phyloP scores from a whole-genome alignment of 2,329 filamentous ascomycete species.

The Stachybotrys chartarum region DNA sequence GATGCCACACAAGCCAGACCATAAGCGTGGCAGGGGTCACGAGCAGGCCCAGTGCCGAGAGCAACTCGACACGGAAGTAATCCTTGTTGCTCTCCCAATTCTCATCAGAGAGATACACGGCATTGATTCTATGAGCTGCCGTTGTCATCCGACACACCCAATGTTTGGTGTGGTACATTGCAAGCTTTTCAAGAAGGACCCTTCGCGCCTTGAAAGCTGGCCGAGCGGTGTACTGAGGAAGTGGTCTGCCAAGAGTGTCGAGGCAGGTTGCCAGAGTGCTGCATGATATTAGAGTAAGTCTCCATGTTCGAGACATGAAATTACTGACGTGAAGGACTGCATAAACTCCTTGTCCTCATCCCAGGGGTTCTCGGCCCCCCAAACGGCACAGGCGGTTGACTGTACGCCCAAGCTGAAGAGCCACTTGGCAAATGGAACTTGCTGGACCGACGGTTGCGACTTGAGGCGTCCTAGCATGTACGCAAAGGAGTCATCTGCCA shows the following conservation, averaged over 20 bases:
- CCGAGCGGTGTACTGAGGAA: slow-evolving; percentile 16
- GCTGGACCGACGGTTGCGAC: slow-evolving; percentile 9
- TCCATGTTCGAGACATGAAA: neutral
- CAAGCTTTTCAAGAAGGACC: slow-evolving; percentile 14
- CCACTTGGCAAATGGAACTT: slow-evolving; percentile 17
- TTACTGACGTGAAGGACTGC: slow-evolving; percentile 9
- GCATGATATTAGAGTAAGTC: slow-evolving; percentile 3
- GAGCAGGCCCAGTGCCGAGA: slow-evolving; percentile 21
- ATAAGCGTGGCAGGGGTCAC: slow-evolving; percentile 21
- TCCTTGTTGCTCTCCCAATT: slow-evolving; percentile 22
- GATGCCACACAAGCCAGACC: slow-evolving; percentile 21
- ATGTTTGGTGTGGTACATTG: slow-evolving; percentile 16
- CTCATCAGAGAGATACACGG: slow-evolving; percentile 18
- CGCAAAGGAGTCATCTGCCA: slow-evolving; percentile 13
- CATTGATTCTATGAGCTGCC: slow-evolving; percentile 21
- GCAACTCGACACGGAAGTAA: slow-evolving; percentile 23
- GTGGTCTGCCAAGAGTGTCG: slow-evolving; percentile 18
- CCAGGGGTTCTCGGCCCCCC: slow-evolving; percentile 22
- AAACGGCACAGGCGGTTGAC: slow-evolving; percentile 22
- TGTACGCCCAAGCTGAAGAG: slow-evolving; percentile 19
- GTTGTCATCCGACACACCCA: slow-evolving; percentile 12
- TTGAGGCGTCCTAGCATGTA: slow-evolving; percentile 12
- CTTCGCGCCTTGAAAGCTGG: slow-evolving; percentile 17
- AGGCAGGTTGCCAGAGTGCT: slow-evolving; percentile 21
- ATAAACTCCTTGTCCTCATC: slow-evolving; percentile 20